phyloP scores from a whole-genome alignment of 257 asterid genomes.

The Schizonepeta tenuifolia region DNA sequence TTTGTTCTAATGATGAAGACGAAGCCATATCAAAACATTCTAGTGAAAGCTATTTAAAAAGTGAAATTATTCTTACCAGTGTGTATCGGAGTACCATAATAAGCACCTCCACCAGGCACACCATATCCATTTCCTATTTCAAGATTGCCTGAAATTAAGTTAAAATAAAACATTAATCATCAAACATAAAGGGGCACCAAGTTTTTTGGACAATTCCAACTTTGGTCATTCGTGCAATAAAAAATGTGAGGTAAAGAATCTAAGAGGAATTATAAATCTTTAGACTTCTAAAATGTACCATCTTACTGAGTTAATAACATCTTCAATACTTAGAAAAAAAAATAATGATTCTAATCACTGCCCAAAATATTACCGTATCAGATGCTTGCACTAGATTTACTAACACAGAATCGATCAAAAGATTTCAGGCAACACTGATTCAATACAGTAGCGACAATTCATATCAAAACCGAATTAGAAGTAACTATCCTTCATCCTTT shows the following conservation, averaged over 20 bases:
- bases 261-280: constrained; percentile 8
- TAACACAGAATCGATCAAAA: constrained; percentile 16
- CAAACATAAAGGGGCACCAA: constrained; percentile 13
- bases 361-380: neutral
- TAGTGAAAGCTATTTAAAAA: constrained; percentile 27
- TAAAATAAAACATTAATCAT: constrained; percentile 14
- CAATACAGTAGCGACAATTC: neutral
- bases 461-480: constrained; percentile 10
- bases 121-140: constrained; percentile 99
- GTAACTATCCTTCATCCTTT: constrained; percentile 10
- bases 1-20: constrained; percentile 38
- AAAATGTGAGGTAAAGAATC: constrained; percentile 7
- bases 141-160: constrained; percentile 57
- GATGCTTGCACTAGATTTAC: neutral
- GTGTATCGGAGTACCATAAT: constrained; percentile 55
- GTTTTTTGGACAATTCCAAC: constrained; percentile 1
- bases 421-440: neutral
- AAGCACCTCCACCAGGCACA: constrained; percentile 99
- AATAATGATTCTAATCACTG: neutral
- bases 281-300: neutral
- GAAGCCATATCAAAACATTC: constrained; percentile 29
- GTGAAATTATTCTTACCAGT: constrained; percentile 49
- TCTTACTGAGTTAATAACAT: neutral
- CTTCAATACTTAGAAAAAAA: neutral
- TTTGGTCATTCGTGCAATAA: constrained; percentile 11